phyloP scores from a whole-genome alignment of 148 eudicot species.

The Cornus florida region DNA sequence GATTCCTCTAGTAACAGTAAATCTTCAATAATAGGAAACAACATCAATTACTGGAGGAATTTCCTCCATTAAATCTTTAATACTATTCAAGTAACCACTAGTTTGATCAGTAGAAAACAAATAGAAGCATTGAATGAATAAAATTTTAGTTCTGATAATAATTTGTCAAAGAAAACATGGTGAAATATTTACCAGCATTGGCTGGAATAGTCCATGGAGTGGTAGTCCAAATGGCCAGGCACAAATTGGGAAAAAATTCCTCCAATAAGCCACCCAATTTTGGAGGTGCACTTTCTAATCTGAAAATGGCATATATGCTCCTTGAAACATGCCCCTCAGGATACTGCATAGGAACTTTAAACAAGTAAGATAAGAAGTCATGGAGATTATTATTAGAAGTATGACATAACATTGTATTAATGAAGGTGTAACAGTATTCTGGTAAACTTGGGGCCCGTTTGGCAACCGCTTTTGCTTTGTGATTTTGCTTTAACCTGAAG shows the following conservation, averaged over 20 bases:
- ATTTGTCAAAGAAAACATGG: not conserved
- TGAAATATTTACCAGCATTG: conserved; percentile 69
- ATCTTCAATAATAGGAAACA: too few species aligned
- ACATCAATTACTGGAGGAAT: too few species aligned
- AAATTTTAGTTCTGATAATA: not conserved
- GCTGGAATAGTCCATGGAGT: conserved; percentile 99
- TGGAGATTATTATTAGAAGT: not conserved
- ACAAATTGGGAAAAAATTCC: conserved; percentile 68
- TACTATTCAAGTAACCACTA: not conserved
- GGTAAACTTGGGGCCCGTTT: not conserved
- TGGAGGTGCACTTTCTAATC: conserved; percentile 49
- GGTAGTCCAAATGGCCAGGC: conserved; percentile 94
- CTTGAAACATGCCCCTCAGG: conserved; percentile 93
- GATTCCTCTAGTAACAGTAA: too few species aligned
- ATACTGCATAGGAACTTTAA: conserved; percentile 49
- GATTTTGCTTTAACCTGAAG: too few species aligned
- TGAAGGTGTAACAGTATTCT: not conserved
- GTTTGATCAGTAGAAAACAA: not conserved
- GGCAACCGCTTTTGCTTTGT: too few species aligned
- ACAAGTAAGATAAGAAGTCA: conserved; percentile 17
- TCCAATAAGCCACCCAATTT: conserved; percentile 47
- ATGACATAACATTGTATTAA: not conserved
- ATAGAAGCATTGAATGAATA: not conserved
- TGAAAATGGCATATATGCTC: conserved; percentile 86
- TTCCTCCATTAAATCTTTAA: too few species aligned